Evolutionary conservation across 352 stramenopile species (phyloP), one percentile per base, ranked within the genome.

Genomic region (Pythium chondricola): DNA sequence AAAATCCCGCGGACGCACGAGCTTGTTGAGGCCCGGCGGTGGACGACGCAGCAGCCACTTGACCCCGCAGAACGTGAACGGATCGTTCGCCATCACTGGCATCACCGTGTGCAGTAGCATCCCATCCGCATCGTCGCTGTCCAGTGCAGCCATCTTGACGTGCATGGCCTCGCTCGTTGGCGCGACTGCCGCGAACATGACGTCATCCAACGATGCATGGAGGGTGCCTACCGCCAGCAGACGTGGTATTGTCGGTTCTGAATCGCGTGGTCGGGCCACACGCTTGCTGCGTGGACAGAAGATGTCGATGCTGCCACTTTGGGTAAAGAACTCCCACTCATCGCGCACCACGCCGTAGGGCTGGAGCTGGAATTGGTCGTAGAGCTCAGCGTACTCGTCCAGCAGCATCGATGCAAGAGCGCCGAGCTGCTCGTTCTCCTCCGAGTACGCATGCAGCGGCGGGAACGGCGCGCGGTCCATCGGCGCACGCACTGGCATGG

Each of bases 1-100:
- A 37, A 63, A 63, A 39, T 63, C 55, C 6, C 55, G 55, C n/a
- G 52, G 43, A 2, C 41, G 40, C 4, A 63, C 55, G 8, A 63
- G 1, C 20, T 17, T 52, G 22, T 52, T 37, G 35, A 57, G 31
- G 13, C 43, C 32, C 0, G 42, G 25, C 7, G 30, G 43, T n/a
- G 47, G 25, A 14, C 48, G 47, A 16, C 55, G 40, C 11, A 63
- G 18, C 8, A 63, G 35, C 55, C 55, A 63, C 55, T 63, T 63
- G 55, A 63, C 48, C 6, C 55, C 55, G 13, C 45, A 52, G 27
- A 41, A 63, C 14, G 36, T 39, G 31, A 63, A 63, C 38, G 55
- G 55, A 27, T 56, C 55, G 14, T 11, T 16, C 1, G 43, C 38
- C 36, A 43, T 29, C 42, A 54, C 45, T 2, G 46, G 44, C 30